Conservation (phyloP, 768 basidiomycete genomes). For the Leccinellum albellum region DNA sequence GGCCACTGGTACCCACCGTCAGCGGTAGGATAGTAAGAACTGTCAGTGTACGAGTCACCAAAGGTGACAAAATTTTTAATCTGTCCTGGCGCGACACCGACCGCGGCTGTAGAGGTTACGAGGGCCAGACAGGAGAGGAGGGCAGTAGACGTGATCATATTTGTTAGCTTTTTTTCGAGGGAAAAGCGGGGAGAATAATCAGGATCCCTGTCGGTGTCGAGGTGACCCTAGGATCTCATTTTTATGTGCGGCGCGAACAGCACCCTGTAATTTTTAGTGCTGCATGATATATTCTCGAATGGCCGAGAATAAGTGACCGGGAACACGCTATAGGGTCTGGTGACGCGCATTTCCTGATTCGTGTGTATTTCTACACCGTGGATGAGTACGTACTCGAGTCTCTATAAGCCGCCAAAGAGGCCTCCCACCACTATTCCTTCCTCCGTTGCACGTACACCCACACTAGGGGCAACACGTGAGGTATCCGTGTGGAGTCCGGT, state of each 20-base stretch:
- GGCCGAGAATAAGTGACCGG: not conserved
- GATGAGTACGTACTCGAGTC: too few relatives aligned
- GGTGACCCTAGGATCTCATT: not conserved
- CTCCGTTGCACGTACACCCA: not conserved
- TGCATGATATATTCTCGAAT: not conserved
- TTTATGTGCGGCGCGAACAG: not conserved
- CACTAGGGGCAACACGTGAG: not conserved
- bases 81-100: constrained; percentile 37
- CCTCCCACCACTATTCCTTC: not conserved
- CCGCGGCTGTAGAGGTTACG: constrained; percentile 1
- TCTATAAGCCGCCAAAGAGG: not conserved
- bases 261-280: not conserved
- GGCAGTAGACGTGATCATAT: constrained; percentile 1
- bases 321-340: not conserved
- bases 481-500: not conserved
- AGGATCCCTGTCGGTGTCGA: not conserved
- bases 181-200: not conserved
- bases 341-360: not conserved
- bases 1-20: constrained; percentile 56
- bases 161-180: not conserved
- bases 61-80: constrained; percentile 67
- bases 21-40: constrained; percentile 33
- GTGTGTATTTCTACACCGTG: too few relatives aligned
- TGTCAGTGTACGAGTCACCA: constrained; percentile 64
- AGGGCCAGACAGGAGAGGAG: constrained; percentile 7